A percentile compares a stretch with the other conserved stretches of the same genome.
phyloP scores from a whole-genome alignment of 2,329 filamentous ascomycete genomes.

The Talaromyces verruculosus region DNA sequence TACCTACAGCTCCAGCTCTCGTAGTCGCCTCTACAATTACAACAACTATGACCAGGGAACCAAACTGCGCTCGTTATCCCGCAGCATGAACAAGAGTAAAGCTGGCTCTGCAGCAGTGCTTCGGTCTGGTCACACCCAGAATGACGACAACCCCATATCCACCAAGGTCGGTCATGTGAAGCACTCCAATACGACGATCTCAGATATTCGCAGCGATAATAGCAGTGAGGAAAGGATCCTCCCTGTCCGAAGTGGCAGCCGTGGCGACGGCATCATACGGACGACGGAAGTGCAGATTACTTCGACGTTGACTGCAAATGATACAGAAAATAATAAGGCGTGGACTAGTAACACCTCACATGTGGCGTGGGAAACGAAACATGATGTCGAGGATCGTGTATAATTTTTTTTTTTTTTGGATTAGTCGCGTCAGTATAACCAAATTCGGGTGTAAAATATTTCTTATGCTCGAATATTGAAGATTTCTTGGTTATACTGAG shows the following conservation, averaged over 20 bases:
- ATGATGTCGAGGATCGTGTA: not conserved
- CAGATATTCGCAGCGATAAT: not conserved
- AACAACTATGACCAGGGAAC: not conserved
- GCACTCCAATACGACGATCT: not conserved
- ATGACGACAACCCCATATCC: not conserved
- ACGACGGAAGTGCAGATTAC: not conserved
- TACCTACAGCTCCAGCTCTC: conserved; percentile 24
- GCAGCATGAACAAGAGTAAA: not conserved
- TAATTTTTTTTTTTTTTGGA: not conserved
- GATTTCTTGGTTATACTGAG: not conserved
- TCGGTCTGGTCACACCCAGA: not conserved
- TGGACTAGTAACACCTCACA: not conserved
- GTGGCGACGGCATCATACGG: not conserved
- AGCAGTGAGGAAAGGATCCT: conserved; percentile 16
- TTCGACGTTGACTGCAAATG: not conserved
- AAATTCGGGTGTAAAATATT: not conserved
- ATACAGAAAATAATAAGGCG: not conserved
- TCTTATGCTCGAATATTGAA: not conserved
- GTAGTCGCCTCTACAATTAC: not conserved
- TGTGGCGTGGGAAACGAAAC: not conserved
- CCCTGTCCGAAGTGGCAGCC: not conserved
- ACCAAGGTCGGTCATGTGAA: not conserved
- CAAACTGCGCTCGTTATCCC: not conserved
- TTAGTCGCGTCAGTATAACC: not conserved
- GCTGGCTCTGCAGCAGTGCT: not conserved